Conservation (phyloP, 192 early-diverging fungal species). For the Chytriomyces hyalinus region DNA sequence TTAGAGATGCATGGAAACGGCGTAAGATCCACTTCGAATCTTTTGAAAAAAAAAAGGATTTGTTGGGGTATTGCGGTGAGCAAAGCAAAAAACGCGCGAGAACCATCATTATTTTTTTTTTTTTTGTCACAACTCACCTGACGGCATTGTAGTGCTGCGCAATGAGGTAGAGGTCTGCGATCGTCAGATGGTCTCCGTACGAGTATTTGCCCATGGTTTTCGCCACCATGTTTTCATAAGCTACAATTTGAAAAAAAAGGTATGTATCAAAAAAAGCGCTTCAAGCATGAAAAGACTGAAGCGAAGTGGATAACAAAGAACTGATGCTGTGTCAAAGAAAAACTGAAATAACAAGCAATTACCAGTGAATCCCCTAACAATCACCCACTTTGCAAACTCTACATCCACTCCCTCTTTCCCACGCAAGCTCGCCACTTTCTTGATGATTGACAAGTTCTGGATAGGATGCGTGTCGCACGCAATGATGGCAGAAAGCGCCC, state of each 20-base stretch:
- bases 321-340: not conserved
- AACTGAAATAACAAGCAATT: constrained; percentile 5
- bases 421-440: constrained; percentile 57
- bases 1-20: constrained; percentile 70
- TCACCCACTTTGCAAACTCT: constrained; percentile 67
- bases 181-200: constrained; percentile 78
- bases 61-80: no score
- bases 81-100: not conserved
- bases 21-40: constrained; percentile 73
- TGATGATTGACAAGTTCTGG: constrained; percentile 79
- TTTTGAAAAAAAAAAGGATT: constrained; percentile 8
- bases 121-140: constrained; percentile 50
- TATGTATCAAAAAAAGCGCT: no score
- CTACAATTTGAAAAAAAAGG: not conserved
- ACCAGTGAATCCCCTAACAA: constrained; percentile 68
- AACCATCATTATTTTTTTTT: not conserved
- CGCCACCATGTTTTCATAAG: constrained; percentile 71
- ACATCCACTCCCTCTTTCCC: constrained; percentile 40
- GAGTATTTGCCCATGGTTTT: constrained; percentile 73
- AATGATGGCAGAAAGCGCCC: constrained; percentile 73
- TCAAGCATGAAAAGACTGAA: not conserved
- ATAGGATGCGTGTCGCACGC: constrained; percentile 87
- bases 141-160: constrained; percentile 81
- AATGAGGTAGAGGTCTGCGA: constrained; percentile 82
- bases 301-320: not conserved